These are phyloP conservation scores for Pseudoturritis turrita DNA, from an alignment of 345 rosid genomes.

Conservation along the genomic window DNA sequence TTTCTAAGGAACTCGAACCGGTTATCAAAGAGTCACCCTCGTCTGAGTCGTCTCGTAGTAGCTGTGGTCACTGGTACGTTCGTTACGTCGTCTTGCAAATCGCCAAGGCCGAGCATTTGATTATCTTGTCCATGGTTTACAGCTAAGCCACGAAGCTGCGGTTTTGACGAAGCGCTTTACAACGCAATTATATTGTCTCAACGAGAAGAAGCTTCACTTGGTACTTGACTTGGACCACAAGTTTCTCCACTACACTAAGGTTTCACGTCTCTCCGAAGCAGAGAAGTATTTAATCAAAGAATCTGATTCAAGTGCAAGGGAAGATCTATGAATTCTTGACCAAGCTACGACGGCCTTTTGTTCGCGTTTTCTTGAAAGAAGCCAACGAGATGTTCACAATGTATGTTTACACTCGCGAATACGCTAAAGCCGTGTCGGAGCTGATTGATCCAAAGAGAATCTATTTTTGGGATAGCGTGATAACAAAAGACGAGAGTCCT, in stretches of 20 bases:
- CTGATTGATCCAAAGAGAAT: neutral
- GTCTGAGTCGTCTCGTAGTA: neutral
- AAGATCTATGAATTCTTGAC: neutral
- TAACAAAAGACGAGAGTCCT: neutral
- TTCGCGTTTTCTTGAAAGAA: neutral
- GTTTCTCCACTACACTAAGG: neutral
- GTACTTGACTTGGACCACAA: slow-evolving; percentile 3
- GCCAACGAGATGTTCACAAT: neutral
- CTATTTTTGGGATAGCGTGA: neutral
- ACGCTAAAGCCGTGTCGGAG: neutral
- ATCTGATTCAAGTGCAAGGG: neutral
- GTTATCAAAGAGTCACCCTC: neutral
- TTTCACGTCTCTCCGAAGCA: neutral
- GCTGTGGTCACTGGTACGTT: neutral
- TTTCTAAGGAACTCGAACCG: neutral
- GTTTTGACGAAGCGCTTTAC: neutral
- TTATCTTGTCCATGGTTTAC: neutral
- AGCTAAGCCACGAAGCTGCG: neutral
- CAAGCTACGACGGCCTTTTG: neutral
- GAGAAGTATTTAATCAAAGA: neutral
- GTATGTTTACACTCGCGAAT: neutral
- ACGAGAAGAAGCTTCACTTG: neutral
- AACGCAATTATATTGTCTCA: neutral
- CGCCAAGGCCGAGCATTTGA: neutral
- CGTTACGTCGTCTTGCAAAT: neutral